Base-by-base conservation (phyloP, 139 green algal genomes). In the Volvox reticuliferus region DNA sequence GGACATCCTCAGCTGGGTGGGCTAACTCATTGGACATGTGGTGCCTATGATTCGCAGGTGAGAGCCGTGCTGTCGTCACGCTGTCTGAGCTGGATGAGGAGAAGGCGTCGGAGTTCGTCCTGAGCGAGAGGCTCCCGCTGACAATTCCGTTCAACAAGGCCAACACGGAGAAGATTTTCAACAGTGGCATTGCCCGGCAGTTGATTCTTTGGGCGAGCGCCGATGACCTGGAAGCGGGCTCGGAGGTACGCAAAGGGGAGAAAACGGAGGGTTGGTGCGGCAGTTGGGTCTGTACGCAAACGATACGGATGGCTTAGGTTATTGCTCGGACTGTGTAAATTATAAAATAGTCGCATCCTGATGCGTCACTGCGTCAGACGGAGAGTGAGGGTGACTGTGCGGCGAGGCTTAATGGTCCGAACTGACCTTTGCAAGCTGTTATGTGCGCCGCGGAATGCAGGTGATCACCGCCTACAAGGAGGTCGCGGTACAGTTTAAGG, bases 161-260 rank as follows among this genome's bases (percentile, higher is more conserved):
- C 14, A 98, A 96, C 91, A 87, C 77, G 36, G 80, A 95, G 30
- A 95, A 95, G 89, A 99, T 99, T 92, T 99, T 99, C 86, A 93
- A 93, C 65, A 93, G 91, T 21, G 97, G 97, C 92, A 96, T 98
- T 79, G 75, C 93, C 67, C 91, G 93, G 78, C 96, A 98, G 89
- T 50, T 97, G 20, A 95, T 97, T 36, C 44, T 96, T 37, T 93
- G 92, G 82, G 81, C 89, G 62, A 80, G 33, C 32, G 65, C 55
- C 13, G 55, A 61, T 12, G 67, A 93, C 30, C 86, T 93, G 86
- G 69, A 67, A 1, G 18, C 69, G n/a, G 85, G 33, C 32, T 26
- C 78, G 33, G 71, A 82, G 77, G 90, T 87, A 28, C 18, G 88
- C 62, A 26, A 55, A n/a, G n/a, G n/a, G n/a, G 44, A 55, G 44